Base-by-base conservation (phyloP, 2,329 filamentous ascomycete species). In the Hypoxylon sp. region DNA sequence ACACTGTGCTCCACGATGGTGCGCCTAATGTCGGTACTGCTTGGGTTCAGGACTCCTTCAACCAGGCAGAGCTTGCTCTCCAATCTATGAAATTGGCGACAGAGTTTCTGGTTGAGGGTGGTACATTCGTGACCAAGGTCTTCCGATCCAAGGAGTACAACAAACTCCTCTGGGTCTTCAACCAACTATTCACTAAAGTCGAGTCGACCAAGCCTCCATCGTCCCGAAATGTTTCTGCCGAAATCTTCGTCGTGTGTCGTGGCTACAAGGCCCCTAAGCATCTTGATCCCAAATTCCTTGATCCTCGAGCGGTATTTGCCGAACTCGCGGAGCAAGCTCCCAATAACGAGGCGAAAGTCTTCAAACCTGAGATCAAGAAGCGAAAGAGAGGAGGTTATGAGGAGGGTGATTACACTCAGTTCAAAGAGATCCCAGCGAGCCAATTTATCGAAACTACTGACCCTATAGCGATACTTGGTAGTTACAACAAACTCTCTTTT, bases 71-170 rank as follows among this genome's bases (percentile, higher is more conserved):
- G 82, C 85, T 99, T 58, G 94, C 92, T 11, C 84, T 99, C 61
- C 93, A 97, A 79, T 92, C 93, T 7, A 87, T 99, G 86, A 97
- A 97, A 80, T 85, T 99, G 64, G 96, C 96, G 2, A 97, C 94
- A 0, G 95, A 99, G 73, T 99, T 99, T 75, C 82, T 99, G 64
- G 87, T 89, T 17, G 92, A 95, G 79, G 94, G 95, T 50, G 96
- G 96, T 71, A 95, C 91, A 7, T 98, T 98, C 72, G 95, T 98
- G 49, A 98, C 95, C 62, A 99, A 99, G 82, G 93, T 99, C 48
- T 99, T 99, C 85, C 86, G 96, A 70, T 97, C 93, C 35, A 98
- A 98, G 79, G 95, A 99, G 79, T 98, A 97, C 84, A 98, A 98
- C 79, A 91, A 94, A 65, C 83, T 99, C 50, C 87, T 98, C 54